Evolutionary conservation across 805 yeast species (phyloP).

Genomic region (Isabelozyma pseudorhagii): DNA sequence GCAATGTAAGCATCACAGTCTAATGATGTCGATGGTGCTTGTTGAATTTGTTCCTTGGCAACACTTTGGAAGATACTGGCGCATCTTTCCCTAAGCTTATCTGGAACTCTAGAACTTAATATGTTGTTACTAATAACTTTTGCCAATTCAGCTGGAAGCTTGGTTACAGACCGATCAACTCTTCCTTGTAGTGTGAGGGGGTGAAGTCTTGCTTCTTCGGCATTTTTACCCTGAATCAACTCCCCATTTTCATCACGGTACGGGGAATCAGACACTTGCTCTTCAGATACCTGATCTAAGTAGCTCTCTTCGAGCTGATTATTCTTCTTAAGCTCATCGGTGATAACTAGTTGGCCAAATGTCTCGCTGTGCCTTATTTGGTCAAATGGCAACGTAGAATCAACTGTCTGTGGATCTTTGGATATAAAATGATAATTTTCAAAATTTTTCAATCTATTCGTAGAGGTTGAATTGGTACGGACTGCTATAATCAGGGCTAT

Average conservation of each 20-base stretch:
- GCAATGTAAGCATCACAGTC: slow-evolving; percentile 82
- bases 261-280: slow-evolving; percentile 18
- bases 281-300: slow-evolving; percentile 1
- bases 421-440: background rate
- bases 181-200: slow-evolving; percentile 57
- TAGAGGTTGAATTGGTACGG: background rate
- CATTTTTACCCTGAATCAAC: slow-evolving; percentile 38
- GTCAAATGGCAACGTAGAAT: slow-evolving; percentile 13
- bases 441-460: background rate
- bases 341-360: slow-evolving; percentile 22
- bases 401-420: background rate
- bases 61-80: slow-evolving; percentile 53
- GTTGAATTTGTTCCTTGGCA: slow-evolving; percentile 52
- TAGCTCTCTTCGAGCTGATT: slow-evolving; percentile 3
- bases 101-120: slow-evolving; percentile 58
- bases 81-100: slow-evolving; percentile 57
- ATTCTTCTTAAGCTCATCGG: slow-evolving; percentile 10
- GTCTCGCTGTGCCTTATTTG: slow-evolving; percentile 17
- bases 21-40: slow-evolving; percentile 34
- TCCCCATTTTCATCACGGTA: slow-evolving; percentile 40
- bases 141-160: slow-evolving; percentile 56
- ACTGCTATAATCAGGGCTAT: background rate
- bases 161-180: slow-evolving; percentile 48
- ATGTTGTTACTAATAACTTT: slow-evolving; percentile 64
- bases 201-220: slow-evolving; percentile 55